phyloP scores from a whole-genome alignment of 257 asterid genomes.

The Solanum bulbocastanum region DNA sequence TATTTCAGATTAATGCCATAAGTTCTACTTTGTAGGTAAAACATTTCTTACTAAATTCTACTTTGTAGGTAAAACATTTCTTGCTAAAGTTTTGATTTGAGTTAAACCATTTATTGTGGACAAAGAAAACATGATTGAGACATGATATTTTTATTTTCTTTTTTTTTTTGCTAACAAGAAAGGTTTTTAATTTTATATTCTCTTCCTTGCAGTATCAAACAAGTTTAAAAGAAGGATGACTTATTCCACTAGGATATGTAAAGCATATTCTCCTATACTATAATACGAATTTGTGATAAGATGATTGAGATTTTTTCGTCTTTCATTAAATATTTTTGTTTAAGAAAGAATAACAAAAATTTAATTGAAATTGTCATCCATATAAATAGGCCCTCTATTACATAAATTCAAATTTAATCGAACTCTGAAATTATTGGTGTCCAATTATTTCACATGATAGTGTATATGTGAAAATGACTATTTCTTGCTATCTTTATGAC shows the following conservation, averaged over 20 bases:
- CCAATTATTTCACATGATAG: not conserved
- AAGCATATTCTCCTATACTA: not conserved
- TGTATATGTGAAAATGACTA: not conserved
- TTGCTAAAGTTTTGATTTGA: not conserved
- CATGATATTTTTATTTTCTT: not conserved
- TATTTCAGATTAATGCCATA: too few relatives aligned
- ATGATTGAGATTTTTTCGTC: accelerated
- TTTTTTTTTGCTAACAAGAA: not conserved
- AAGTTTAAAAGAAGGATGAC: not conserved
- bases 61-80: too few relatives aligned
- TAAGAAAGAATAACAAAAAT: too few relatives aligned
- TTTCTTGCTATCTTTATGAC: not conserved
- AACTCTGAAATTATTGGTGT: not conserved
- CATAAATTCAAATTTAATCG: too few relatives aligned
- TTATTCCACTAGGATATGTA: not conserved
- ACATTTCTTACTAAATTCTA: too few relatives aligned
- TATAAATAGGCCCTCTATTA: not conserved
- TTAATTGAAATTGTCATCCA: not conserved
- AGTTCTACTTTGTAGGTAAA: not conserved
- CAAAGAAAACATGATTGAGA: not conserved
- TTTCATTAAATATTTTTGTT: not conserved
- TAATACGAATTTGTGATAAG: not conserved
- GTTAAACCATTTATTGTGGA: not conserved
- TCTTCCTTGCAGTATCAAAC: not conserved
- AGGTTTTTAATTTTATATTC: not conserved